phyloP scores from a whole-genome alignment of 163 green algal genomes.

The Volvox carteri region DNA sequence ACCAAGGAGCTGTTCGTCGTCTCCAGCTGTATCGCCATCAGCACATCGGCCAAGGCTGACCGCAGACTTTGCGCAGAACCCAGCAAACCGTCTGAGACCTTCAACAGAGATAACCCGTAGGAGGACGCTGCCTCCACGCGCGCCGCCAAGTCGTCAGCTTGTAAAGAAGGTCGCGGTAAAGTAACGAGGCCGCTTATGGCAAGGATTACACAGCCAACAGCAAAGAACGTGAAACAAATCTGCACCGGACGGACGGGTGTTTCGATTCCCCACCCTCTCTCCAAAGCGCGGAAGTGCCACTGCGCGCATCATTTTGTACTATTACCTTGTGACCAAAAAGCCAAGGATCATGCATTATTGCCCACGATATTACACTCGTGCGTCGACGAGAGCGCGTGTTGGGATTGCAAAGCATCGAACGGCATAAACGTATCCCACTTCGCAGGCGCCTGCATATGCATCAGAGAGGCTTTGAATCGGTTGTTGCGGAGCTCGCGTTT shows the following conservation, averaged over 20 bases:
- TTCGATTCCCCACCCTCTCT: too few species aligned
- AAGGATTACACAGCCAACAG: neutral
- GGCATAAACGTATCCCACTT: neutral
- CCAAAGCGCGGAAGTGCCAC: too few species aligned
- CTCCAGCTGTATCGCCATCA: neutral
- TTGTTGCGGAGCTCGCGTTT: neutral
- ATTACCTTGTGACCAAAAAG: conserved; percentile 37
- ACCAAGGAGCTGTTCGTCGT: too few species aligned
- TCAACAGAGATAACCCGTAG: neutral
- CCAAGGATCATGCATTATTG: conserved; percentile 49
- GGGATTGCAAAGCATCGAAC: neutral
- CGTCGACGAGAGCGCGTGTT: neutral
- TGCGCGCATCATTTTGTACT: too few species aligned
- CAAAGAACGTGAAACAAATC: conserved; percentile 36
- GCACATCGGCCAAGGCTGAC: neutral
- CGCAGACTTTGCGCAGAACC: neutral
- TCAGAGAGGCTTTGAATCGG: neutral
- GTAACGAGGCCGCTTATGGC: neutral
- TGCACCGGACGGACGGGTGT: neutral
- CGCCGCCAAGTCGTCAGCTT: neutral
- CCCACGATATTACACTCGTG: neutral
- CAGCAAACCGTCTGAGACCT: neutral
- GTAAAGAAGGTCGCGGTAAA: neutral
- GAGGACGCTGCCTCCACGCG: neutral
- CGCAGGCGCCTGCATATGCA: conserved; percentile 7